phyloP scores from a whole-genome alignment of 2,329 filamentous ascomycete species.

The Phyllosticta citriasiana region DNA sequence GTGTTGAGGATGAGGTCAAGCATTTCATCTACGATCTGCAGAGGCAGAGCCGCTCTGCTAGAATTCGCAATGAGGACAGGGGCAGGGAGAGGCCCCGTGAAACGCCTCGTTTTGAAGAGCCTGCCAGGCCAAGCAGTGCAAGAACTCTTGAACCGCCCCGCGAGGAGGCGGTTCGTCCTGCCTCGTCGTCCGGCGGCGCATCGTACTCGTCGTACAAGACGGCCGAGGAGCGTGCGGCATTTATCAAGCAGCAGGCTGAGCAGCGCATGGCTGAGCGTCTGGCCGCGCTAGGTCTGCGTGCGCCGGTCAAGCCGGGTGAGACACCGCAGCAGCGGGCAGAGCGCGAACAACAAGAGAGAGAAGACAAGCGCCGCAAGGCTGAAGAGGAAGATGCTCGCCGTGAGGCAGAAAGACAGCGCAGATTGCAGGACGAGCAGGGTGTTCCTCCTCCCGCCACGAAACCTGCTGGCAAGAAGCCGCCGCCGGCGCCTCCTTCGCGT shows the following conservation, averaged over 20 bases:
- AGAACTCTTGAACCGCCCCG: slow-evolving; percentile 40
- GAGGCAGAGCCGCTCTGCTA: slow-evolving; percentile 68
- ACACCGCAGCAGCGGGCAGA: slow-evolving; percentile 75
- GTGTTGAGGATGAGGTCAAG: slow-evolving; percentile 91
- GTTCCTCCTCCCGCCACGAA: slow-evolving; percentile 46
- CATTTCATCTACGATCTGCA: slow-evolving; percentile 98
- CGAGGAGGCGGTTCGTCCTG: slow-evolving; percentile 42
- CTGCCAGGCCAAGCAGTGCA: slow-evolving; percentile 17
- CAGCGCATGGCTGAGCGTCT: slow-evolving; percentile 94
- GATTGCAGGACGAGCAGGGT: slow-evolving; percentile 67
- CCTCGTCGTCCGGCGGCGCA: slow-evolving; percentile 48
- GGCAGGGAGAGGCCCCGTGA: slow-evolving; percentile 20
- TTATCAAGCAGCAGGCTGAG: slow-evolving; percentile 94
- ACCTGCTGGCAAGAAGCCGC: slow-evolving; percentile 33
- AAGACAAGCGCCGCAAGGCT: slow-evolving; percentile 76
- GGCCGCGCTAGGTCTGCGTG: slow-evolving; percentile 83
- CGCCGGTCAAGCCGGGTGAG: slow-evolving; percentile 69
- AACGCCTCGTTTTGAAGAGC: slow-evolving; percentile 30
- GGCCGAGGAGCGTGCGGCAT: slow-evolving; percentile 85
- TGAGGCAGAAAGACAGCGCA: slow-evolving; percentile 75
- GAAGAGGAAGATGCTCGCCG: slow-evolving; percentile 89
- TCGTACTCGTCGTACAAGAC: slow-evolving; percentile 81
- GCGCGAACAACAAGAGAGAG: slow-evolving; percentile 76
- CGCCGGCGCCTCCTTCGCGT: slow-evolving; percentile 67
- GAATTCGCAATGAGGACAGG: slow-evolving; percentile 52